Evolutionary conservation across 306 rosid species (phyloP).

Genomic region (Vigna mungo): DNA sequence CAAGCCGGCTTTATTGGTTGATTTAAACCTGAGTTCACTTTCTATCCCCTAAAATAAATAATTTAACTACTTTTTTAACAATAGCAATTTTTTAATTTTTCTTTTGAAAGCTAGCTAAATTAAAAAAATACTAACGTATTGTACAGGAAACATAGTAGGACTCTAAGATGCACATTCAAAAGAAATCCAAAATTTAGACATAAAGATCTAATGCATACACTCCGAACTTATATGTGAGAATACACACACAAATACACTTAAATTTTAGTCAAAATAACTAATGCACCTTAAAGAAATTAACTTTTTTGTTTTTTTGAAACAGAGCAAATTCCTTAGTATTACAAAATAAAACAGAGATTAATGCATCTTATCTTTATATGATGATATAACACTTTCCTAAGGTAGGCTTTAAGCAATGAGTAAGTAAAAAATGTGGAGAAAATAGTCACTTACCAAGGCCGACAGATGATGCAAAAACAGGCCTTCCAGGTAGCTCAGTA

Average conservation of each 20-base stretch:
- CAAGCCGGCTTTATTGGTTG: too few relatives aligned
- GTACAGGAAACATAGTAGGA: not conserved
- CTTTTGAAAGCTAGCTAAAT: not conserved
- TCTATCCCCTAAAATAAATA: not conserved
- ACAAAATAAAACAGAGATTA: slow-evolving; percentile 7
- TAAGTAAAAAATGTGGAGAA: slow-evolving; percentile 3
- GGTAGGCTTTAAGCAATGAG: not conserved
- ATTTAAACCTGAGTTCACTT: too few relatives aligned
- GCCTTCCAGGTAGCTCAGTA: slow-evolving; percentile 78
- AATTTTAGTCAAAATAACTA: not conserved
- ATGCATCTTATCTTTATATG: slow-evolving; percentile 13
- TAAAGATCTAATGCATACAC: not conserved
- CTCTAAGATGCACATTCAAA: slow-evolving; percentile 20
- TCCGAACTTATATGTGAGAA: too few relatives aligned
- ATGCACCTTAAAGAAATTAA: not conserved
- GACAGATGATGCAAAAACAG: slow-evolving; percentile 82
- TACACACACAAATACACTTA: not conserved
- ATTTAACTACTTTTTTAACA: not conserved
- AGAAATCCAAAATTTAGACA: slow-evolving; percentile 4
- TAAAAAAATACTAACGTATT: not conserved
- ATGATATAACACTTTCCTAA: slow-evolving; percentile 1
- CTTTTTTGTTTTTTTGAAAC: not conserved
- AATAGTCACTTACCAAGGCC: slow-evolving; percentile 82
- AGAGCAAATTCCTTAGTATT: not conserved
- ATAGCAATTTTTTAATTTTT: not conserved